Conservation (phyloP, 2,329 filamentous ascomycete species). For the Simplicillium aogashimaense region DNA sequence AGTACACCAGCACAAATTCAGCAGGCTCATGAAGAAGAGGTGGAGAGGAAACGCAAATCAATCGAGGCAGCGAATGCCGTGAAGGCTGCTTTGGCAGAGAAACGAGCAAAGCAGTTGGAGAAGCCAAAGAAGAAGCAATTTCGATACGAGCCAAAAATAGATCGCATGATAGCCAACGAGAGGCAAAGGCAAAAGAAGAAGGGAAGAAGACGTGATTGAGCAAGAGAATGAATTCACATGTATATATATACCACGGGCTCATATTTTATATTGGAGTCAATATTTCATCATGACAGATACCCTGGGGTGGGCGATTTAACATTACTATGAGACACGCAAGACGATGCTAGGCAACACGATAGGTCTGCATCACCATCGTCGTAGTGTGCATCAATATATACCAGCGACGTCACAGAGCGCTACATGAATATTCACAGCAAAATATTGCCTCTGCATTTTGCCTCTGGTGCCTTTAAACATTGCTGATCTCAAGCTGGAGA, state of each 20-base stretch:
- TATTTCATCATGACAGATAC: conserved; percentile 4
- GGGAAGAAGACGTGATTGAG: conserved; percentile 13
- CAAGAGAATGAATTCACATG: not conserved
- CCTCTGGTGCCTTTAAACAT: conserved; percentile 54
- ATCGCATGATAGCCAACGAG: conserved; percentile 63
- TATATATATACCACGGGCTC: no score
- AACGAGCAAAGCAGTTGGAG: conserved; percentile 12
- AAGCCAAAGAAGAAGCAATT: conserved; percentile 76
- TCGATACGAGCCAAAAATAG: conserved; percentile 80
- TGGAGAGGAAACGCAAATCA: conserved; percentile 18
- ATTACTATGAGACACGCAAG: conserved; percentile 6
- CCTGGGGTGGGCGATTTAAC: conserved; percentile 4
- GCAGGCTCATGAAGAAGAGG: conserved; percentile 20
- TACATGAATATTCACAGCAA: no score
- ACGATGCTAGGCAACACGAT: conserved; percentile 5
- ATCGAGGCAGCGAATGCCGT: conserved; percentile 14
- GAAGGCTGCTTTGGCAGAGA: conserved; percentile 6
- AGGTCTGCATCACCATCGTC: not conserved
- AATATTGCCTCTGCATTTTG: no score
- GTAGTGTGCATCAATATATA: no score
- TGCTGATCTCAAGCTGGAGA: conserved; percentile 84
- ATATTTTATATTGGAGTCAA: no score
- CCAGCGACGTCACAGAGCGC: no score
- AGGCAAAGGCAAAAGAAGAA: conserved; percentile 61
- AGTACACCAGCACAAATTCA: conserved; percentile 34